Evolutionary conservation across 2,329 filamentous ascomycete species (phyloP).

Genomic region (Fusarium citri): DNA sequence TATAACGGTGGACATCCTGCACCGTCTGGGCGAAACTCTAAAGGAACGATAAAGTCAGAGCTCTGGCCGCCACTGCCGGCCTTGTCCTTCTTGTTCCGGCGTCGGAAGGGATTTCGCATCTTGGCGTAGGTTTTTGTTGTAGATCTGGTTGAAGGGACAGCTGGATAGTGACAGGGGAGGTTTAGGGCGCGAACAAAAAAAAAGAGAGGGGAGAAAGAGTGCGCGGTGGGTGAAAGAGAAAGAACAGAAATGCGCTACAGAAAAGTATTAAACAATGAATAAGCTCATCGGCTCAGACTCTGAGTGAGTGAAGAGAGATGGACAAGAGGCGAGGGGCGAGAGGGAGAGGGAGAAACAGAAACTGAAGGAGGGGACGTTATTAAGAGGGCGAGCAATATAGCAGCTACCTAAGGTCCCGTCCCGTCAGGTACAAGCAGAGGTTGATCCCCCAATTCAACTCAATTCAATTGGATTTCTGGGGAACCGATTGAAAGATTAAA

Average conservation of each 20-base stretch:
- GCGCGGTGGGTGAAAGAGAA: constrained; percentile 4
- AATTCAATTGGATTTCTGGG: constrained; percentile 32
- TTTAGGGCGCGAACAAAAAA: constrained; percentile 5
- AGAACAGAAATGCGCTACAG: constrained; percentile 5
- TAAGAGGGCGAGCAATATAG: constrained; percentile 1
- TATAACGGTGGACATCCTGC: constrained; percentile 46
- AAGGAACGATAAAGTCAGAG: constrained; percentile 43
- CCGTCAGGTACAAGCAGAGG: not conserved
- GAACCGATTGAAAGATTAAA: constrained; percentile 21
- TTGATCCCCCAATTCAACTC: constrained; percentile 15
- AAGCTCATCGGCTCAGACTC: constrained; percentile 9
- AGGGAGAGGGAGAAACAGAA: constrained; percentile 12
- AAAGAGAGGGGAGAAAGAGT: constrained; percentile 4
- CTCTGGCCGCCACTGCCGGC: constrained; percentile 41
- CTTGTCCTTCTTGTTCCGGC: constrained; percentile 54
- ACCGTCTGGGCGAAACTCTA: constrained; percentile 47
- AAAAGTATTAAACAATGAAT: constrained; percentile 5
- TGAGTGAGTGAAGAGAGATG: constrained; percentile 2
- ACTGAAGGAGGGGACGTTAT: constrained; percentile 31
- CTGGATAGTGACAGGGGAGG: constrained; percentile 12
- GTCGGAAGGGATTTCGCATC: constrained; percentile 54
- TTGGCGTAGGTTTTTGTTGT: constrained; percentile 27
- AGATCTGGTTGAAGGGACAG: constrained; percentile 13
- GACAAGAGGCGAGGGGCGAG: constrained; percentile 19
- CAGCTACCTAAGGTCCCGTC: not conserved